Conservation (phyloP, 805 yeast species). For the Ogataea dorogensis region DNA sequence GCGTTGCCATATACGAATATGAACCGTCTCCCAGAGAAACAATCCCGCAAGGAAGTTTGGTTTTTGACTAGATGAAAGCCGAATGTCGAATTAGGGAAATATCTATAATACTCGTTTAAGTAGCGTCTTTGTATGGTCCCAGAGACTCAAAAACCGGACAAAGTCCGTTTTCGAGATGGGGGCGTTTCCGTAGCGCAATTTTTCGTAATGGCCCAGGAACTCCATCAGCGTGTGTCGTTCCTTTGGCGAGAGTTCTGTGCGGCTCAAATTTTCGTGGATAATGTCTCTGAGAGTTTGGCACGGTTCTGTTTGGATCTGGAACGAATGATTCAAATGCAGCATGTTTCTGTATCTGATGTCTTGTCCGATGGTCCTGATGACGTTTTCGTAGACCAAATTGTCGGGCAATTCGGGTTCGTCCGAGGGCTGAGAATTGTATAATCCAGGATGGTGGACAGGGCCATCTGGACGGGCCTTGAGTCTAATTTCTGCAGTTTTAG, state of each 20-base stretch:
- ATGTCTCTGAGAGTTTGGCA: slow-evolving; percentile 28
- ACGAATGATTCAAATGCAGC: slow-evolving; percentile 20
- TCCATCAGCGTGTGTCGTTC: slow-evolving; percentile 21
- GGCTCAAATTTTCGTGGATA: slow-evolving; percentile 28
- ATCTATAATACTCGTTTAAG: slow-evolving; percentile 7
- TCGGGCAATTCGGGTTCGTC: slow-evolving; percentile 22
- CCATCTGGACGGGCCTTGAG: slow-evolving; percentile 42
- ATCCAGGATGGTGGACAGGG: slow-evolving; percentile 49
- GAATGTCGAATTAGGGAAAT: slow-evolving; percentile 54
- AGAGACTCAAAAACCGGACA: slow-evolving; percentile 52
- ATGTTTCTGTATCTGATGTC: slow-evolving; percentile 46
- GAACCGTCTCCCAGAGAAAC: slow-evolving; percentile 51
- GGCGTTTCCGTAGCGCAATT: slow-evolving; percentile 62
- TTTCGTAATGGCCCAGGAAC: slow-evolving; percentile 60
- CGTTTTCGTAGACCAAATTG: slow-evolving; percentile 47
- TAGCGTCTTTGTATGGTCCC: slow-evolving; percentile 21
- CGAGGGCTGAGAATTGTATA: slow-evolving; percentile 30
- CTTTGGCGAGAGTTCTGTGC: slow-evolving; percentile 6
- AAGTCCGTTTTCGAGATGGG: slow-evolving; percentile 60
- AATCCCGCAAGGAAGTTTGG: slow-evolving; percentile 61
- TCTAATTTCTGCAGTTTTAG: slow-evolving; percentile 42
- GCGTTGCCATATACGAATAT: slow-evolving; percentile 56
- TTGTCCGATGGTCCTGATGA: slow-evolving; percentile 58
- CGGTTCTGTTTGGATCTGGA: slow-evolving; percentile 21
- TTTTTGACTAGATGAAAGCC: slow-evolving; percentile 51